Evolutionary conservation across 2,329 filamentous ascomycete genomes (phyloP), one percentile per base, ranked within the genome.

Genomic region (Penicillium frequentans): DNA sequence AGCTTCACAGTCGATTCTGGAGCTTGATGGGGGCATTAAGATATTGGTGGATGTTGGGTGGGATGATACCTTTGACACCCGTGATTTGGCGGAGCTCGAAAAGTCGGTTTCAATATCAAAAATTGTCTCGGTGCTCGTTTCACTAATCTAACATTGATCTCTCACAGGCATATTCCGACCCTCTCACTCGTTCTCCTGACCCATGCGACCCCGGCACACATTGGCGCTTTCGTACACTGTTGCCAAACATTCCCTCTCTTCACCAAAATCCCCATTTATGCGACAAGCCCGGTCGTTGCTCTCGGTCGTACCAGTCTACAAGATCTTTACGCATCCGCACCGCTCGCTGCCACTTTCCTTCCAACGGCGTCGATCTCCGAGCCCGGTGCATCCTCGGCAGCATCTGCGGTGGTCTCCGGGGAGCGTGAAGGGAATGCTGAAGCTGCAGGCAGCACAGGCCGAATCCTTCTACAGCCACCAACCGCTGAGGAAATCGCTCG

Each of bases 11-110:
- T 98, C 95, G n/a, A 85, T 99, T 35, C 81, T 99, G 48, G 93
- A 98, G 79, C 89, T 99, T 55, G 95, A 99, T 79, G 93, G 93
- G 63, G 95, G 93, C 57, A 89, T 99, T 77, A 98, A 98, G 75
- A 86, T 99, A 52, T 84, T 99, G 53, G 86, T 99, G 37, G 93
- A 97, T 72, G 88, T 97, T 45, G 95, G 95, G 58, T 99, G 95
- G 95, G 93, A 98, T 72, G 91, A 96, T 73, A 84, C 85, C 2
- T 98, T 99, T 72, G 90, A 96, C 70, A 85, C 86, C 31, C 84
- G 85, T 60, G 90, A 91, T 80, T 85, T 99, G 52, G 87, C 87
- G 67, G 90, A 95, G 76, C 84, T 99, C 59, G 93, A 98, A 77
- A 95, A 91, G 90, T 96, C 84, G 64, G 82, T 58, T 26, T 19